Evolutionary conservation across 2,329 filamentous ascomycete species (phyloP).

Genomic region (Exophiala sp.): DNA sequence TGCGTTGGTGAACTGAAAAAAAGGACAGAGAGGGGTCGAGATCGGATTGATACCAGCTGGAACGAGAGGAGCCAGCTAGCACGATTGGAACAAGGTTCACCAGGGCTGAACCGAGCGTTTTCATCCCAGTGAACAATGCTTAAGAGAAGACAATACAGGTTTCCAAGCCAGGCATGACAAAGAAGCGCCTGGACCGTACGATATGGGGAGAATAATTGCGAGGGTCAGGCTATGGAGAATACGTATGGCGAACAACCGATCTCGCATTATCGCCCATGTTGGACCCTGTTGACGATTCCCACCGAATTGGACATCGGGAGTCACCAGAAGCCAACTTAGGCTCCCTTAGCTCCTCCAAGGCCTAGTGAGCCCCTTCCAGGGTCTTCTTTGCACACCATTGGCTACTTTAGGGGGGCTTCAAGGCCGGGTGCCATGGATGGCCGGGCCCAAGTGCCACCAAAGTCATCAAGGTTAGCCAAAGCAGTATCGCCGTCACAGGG

Average conservation of each 20-base stretch:
- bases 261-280: conserved; percentile 6
- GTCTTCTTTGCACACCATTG: conserved; percentile 3
- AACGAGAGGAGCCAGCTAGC: no score
- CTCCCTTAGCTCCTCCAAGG: conserved; percentile 6
- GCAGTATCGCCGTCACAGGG: not conserved
- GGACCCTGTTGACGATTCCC: conserved; percentile 7
- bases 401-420: conserved; percentile 1
- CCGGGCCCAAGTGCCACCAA: conserved; percentile 4
- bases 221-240: conserved; percentile 4
- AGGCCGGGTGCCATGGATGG: conserved; percentile 2
- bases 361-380: not conserved
- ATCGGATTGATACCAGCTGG: no score
- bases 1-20: no score
- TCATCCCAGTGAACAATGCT: no score
- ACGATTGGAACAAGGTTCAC: no score
- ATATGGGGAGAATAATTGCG: no score
- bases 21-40: no score
- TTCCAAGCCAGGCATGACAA: not conserved
- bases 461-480: conserved; percentile 6
- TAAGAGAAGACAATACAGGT: no score
- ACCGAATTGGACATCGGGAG: conserved; percentile 6
- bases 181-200: conserved; percentile 11
- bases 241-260: conserved; percentile 9
- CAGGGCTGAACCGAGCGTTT: no score
- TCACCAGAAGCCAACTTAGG: conserved; percentile 14